Evolutionary conservation across 1,284 basidiomycete species (phyloP).

Genomic region (Boletellus deceptivus): DNA sequence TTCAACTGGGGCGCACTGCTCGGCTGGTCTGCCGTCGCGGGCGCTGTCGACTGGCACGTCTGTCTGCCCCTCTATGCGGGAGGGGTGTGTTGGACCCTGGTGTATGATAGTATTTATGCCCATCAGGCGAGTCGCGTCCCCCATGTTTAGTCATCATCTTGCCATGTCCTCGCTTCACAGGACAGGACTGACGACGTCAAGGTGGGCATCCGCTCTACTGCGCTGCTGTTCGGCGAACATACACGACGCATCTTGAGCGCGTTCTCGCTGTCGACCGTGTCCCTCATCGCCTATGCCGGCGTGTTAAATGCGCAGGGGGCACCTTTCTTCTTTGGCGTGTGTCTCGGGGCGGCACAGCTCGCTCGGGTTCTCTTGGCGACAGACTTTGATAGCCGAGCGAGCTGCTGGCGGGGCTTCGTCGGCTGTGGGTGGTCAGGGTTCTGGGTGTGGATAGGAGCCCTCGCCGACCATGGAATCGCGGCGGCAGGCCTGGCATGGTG

Average conservation of each 20-base stretch:
- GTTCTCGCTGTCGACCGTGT: slow-evolving; percentile 75
- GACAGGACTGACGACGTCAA: slow-evolving; percentile 91
- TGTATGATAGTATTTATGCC: slow-evolving; percentile 98
- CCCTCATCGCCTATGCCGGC: slow-evolving; percentile 77
- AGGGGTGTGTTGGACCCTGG: slow-evolving; percentile 90
- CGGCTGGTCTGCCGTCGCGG: slow-evolving; percentile 94
- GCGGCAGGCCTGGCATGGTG: slow-evolving; percentile 7
- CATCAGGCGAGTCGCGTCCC: slow-evolving; percentile 68
- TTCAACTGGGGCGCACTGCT: slow-evolving; percentile 98
- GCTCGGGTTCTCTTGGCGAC: slow-evolving; percentile 78
- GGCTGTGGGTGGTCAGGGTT: slow-evolving; percentile 89
- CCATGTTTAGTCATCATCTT: background rate
- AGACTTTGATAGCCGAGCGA: slow-evolving; percentile 75
- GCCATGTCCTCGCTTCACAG: slow-evolving; percentile 38
- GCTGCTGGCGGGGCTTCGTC: slow-evolving; percentile 91
- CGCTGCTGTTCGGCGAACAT: slow-evolving; percentile 80
- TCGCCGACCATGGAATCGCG: slow-evolving; percentile 68
- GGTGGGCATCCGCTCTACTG: slow-evolving; percentile 92
- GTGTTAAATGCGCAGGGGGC: slow-evolving; percentile 73
- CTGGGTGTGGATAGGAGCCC: slow-evolving; percentile 84
- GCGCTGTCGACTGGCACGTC: slow-evolving; percentile 78
- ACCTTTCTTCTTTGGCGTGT: slow-evolving; percentile 79
- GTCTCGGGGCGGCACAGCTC: slow-evolving; percentile 76
- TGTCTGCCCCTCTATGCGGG: slow-evolving; percentile 90
- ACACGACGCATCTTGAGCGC: slow-evolving; percentile 77